Evolutionary conservation across 2,329 filamentous ascomycete species (phyloP).

Genomic region (Sclerotinia spermophila): DNA sequence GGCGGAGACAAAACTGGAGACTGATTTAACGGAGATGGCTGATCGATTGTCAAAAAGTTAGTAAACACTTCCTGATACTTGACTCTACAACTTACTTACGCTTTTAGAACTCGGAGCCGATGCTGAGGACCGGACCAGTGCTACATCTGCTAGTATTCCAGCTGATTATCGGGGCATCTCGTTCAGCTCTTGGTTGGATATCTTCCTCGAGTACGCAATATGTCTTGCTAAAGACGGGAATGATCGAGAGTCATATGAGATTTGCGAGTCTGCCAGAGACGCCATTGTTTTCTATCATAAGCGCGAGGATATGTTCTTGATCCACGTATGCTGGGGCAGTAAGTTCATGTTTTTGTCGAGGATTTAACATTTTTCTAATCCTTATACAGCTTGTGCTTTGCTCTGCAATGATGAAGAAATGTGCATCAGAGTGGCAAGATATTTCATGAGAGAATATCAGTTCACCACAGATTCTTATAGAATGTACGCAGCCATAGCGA

Average conservation of each 20-base stretch:
- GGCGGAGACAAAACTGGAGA: constrained; percentile 32
- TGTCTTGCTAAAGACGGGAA: constrained; percentile 66
- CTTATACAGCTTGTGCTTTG: constrained; percentile 69
- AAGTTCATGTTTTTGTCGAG: constrained; percentile 36
- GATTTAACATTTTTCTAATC: constrained; percentile 15
- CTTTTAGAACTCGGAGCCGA: constrained; percentile 31
- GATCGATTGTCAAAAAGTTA: constrained; percentile 33
- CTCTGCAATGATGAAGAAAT: constrained; percentile 75
- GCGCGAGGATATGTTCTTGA: constrained; percentile 62
- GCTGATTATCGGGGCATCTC: constrained; percentile 67
- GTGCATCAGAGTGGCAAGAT: constrained; percentile 68
- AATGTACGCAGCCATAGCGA: constrained; percentile 74
- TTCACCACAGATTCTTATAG: constrained; percentile 80
- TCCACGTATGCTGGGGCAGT: constrained; percentile 75
- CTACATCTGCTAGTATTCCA: constrained; percentile 27
- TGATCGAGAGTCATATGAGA: constrained; percentile 70
- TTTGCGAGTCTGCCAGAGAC: constrained; percentile 72
- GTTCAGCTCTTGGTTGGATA: constrained; percentile 81
- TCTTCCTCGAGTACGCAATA: constrained; percentile 85
- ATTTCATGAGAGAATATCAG: constrained; percentile 78
- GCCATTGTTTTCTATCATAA: constrained; percentile 79
- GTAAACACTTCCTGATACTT: constrained; percentile 10
- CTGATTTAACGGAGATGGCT: constrained; percentile 33
- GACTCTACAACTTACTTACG: constrained; percentile 20
- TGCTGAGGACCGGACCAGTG: constrained; percentile 21